phyloP scores from a whole-genome alignment of 345 rosid species.

The Linum tenue region DNA sequence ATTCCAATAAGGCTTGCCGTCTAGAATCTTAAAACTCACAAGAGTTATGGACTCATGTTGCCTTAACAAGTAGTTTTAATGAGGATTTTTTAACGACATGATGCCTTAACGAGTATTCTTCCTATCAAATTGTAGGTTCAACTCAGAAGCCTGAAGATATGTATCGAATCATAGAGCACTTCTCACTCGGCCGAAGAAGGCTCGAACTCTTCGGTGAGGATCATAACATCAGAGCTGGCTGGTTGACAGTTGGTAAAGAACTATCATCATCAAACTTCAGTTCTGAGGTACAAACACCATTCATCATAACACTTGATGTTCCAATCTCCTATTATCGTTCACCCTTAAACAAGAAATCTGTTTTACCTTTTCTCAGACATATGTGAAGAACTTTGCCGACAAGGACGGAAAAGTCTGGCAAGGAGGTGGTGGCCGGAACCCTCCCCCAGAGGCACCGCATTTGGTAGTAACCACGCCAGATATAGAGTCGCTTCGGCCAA shows the following conservation, averaged over 20 bases:
- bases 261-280: slow-evolving; percentile 85
- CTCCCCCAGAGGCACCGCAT: slow-evolving; percentile 88
- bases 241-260: slow-evolving; percentile 89
- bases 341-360: not conserved
- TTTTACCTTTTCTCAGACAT: slow-evolving; percentile 38
- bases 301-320: not conserved
- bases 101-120: not conserved
- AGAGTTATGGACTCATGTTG: too few relatives aligned
- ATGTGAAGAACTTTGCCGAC: slow-evolving; percentile 60
- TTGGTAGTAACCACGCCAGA: slow-evolving; percentile 80
- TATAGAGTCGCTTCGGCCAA: slow-evolving; percentile 80
- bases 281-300: slow-evolving; percentile 44
- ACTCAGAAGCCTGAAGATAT: slow-evolving; percentile 97
- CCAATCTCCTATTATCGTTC: too few relatives aligned
- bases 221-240: slow-evolving; percentile 89
- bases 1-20: too few relatives aligned
- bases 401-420: slow-evolving; percentile 97
- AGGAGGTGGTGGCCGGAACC: slow-evolving; percentile 96
- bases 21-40: too few relatives aligned
- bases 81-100: too few relatives aligned
- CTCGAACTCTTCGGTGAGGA: slow-evolving; percentile 98
- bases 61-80: too few relatives aligned
- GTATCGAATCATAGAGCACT: slow-evolving; percentile 96
- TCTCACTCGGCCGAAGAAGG: slow-evolving; percentile 91
- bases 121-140: slow-evolving; percentile 49